phyloP scores from a whole-genome alignment of 352 stramenopile species.

The Phytophthora ohioensis region DNA sequence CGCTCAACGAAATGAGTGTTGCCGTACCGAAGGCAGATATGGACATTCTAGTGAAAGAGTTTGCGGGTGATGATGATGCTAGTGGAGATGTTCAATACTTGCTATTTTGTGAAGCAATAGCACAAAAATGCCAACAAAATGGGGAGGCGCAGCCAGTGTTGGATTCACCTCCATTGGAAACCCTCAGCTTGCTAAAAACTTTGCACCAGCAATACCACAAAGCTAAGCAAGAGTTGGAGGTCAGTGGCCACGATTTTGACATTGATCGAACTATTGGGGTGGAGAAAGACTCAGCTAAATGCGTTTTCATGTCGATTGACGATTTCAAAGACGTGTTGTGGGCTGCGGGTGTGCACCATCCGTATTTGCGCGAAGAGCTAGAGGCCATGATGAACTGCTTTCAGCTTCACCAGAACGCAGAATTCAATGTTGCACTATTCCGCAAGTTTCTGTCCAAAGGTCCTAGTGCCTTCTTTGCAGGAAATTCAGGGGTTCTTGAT shows the following conservation, averaged over 20 bases:
- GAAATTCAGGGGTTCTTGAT: constrained; percentile 52
- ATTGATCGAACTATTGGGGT: constrained; percentile 59
- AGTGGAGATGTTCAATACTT: constrained; percentile 54
- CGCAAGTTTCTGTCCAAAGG: constrained; percentile 61
- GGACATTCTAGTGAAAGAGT: constrained; percentile 54
- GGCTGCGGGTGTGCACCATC: constrained; percentile 63
- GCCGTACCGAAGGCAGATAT: constrained; percentile 48
- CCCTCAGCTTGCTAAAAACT: constrained; percentile 60
- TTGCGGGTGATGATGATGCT: constrained; percentile 39
- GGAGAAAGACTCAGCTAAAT: constrained; percentile 45
- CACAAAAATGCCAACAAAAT: constrained; percentile 52
- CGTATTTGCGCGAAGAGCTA: constrained; percentile 76
- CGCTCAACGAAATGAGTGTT: constrained; percentile 73
- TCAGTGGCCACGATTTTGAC: constrained; percentile 48
- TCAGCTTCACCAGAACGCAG: constrained; percentile 42
- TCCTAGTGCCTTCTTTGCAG: constrained; percentile 55
- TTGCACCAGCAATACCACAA: constrained; percentile 54
- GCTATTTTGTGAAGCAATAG: constrained; percentile 67
- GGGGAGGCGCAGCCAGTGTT: constrained; percentile 29
- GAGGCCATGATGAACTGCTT: constrained; percentile 70
- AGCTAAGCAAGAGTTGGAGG: constrained; percentile 33
- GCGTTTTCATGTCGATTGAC: constrained; percentile 54
- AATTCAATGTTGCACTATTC: constrained; percentile 67
- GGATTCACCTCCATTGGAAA: constrained; percentile 48
- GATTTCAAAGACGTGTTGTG: constrained; percentile 83